These are phyloP conservation scores for Xylaria grammica DNA, from an alignment of 495 filamentous ascomycete genomes.

Conservation along the genomic window DNA sequence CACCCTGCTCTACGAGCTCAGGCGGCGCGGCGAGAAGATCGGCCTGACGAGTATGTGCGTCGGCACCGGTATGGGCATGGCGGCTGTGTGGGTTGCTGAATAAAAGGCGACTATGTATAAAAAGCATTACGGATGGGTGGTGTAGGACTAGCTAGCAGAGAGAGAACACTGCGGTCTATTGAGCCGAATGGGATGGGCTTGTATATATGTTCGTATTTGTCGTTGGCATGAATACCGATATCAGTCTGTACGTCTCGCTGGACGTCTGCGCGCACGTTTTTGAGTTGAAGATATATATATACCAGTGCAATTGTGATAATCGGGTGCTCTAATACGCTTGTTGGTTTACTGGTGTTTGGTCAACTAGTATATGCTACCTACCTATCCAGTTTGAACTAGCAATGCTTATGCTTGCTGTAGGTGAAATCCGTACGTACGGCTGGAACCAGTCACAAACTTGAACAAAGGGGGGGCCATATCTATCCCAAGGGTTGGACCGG, in stretches of 20 bases:
- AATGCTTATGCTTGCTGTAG: too few relatives aligned
- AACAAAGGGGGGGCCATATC: too few relatives aligned
- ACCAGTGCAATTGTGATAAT: background rate
- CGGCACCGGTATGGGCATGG: conserved; percentile 97
- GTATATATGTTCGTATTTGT: background rate
- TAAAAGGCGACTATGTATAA: conserved; percentile 41
- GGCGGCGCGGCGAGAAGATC: conserved; percentile 77
- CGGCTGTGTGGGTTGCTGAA: conserved; percentile 90
- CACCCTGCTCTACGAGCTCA: conserved; percentile 87
- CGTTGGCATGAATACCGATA: background rate
- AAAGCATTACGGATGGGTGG: background rate
- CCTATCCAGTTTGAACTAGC: too few relatives aligned
- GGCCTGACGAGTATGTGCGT: conserved; percentile 97
- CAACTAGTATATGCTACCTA: background rate
- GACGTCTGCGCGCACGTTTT: background rate
- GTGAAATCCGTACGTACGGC: too few relatives aligned
- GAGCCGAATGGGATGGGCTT: background rate
- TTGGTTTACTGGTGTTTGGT: too few relatives aligned
- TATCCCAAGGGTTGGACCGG: too few relatives aligned
- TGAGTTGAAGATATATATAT: background rate
- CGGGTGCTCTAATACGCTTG: too few relatives aligned
- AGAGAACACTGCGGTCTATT: background rate
- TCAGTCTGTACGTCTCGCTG: background rate
- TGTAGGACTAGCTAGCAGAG: conserved; percentile 7
- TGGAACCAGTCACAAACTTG: too few relatives aligned